Conservation (phyloP, 208 protist species). For the Crithidia brevicula region DNA sequence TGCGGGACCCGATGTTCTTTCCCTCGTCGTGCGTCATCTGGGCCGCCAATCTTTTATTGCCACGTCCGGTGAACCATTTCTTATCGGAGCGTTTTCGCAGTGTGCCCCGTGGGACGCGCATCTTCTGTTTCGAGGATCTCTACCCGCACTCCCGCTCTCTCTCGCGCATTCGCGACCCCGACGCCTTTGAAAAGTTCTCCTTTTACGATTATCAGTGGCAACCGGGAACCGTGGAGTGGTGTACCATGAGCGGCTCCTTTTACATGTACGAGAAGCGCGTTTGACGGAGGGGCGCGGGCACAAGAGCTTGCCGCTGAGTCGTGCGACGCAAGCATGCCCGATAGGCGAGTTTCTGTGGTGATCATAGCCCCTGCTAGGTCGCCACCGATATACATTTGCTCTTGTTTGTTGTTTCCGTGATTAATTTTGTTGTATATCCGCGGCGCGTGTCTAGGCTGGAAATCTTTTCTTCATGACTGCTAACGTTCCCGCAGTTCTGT, state of each 20-base stretch:
- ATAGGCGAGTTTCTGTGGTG: no score
- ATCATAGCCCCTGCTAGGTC: no score
- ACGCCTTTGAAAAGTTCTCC: conserved; percentile 73
- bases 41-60: conserved; percentile 80
- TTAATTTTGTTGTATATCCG: no score
- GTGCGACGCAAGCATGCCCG: no score
- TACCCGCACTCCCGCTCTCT: conserved; percentile 77
- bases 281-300: not conserved
- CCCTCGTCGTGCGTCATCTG: conserved; percentile 56
- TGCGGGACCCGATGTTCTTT: conserved; percentile 45
- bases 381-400: no score
- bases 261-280: conserved; percentile 53
- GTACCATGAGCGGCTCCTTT: conserved; percentile 51
- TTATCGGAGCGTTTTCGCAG: conserved; percentile 68
- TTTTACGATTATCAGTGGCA: conserved; percentile 84
- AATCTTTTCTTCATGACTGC: no score
- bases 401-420: no score
- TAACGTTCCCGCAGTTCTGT: no score
- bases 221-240: conserved; percentile 76
- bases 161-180: conserved; percentile 63
- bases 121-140: conserved; percentile 82
- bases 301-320: no score
- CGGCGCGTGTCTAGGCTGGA: no score
- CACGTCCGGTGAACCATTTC: conserved; percentile 72
- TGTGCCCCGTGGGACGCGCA: conserved; percentile 55